Percentiles rank a stretch among this genome's conserved stretches.
Conservation (phyloP, 768 basidiomycete genomes). For the Hebeloma cylindrosporum region DNA sequence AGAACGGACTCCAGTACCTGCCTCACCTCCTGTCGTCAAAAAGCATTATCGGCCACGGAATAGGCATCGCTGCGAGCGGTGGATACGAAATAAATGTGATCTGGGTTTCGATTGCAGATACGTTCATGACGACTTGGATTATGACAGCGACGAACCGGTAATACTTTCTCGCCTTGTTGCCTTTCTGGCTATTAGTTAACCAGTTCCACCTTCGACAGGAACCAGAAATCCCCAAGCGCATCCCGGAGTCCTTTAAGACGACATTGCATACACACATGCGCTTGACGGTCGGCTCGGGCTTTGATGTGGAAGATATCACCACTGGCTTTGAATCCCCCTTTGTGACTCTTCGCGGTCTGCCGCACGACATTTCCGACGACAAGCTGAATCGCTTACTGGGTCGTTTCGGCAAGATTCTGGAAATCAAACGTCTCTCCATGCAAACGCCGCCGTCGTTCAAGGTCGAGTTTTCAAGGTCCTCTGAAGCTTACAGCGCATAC, state of each 20-base stretch:
- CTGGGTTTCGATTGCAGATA: constrained; percentile 28
- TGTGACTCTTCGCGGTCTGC: constrained; percentile 55
- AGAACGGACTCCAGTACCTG: not conserved
- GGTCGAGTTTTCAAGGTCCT: constrained; percentile 47
- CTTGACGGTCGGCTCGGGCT: constrained; percentile 60
- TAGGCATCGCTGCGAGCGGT: constrained; percentile 25
- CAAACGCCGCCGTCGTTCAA: constrained; percentile 30
- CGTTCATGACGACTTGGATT: constrained; percentile 34
- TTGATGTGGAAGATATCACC: constrained; percentile 51
- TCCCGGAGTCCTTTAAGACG: not conserved
- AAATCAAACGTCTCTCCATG: constrained; percentile 31
- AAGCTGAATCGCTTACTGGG: constrained; percentile 40
- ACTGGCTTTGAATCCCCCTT: constrained; percentile 74
- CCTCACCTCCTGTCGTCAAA: not conserved
- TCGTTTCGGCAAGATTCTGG: constrained; percentile 48
- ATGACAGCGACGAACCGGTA: constrained; percentile 31
- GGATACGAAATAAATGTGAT: constrained; percentile 28
- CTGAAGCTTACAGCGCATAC: constrained; percentile 54
- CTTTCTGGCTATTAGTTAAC: not conserved
- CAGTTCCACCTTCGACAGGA: constrained; percentile 1
- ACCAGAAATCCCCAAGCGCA: not conserved
- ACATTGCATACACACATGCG: constrained; percentile 54
- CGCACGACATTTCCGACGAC: constrained; percentile 29
- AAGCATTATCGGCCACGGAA: constrained; percentile 12
- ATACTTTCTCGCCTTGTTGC: not conserved